Evolutionary conservation across 371 early-diverging fungal genomes (phyloP).

Genomic region (Mucor saturninus): DNA sequence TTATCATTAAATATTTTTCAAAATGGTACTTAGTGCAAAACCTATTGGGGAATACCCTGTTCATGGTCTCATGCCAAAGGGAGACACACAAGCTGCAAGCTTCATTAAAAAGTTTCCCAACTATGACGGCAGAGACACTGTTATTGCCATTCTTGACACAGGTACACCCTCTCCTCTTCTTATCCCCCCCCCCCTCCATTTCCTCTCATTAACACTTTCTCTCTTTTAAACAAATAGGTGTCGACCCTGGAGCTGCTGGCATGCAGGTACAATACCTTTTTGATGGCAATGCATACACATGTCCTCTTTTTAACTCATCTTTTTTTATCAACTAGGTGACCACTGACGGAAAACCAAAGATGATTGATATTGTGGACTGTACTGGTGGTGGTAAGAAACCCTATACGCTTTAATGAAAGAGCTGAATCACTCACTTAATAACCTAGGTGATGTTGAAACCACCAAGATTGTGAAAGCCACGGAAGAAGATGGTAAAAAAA

Average conservation of each 20-base stretch:
- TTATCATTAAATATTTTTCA: background rate
- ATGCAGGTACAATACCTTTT: slow-evolving; percentile 55
- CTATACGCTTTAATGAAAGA: background rate
- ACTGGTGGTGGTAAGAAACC: slow-evolving; percentile 70
- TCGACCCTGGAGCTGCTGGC: slow-evolving; percentile 91
- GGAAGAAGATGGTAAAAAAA: slow-evolving; percentile 45
- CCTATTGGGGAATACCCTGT: slow-evolving; percentile 70
- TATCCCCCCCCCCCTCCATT: background rate
- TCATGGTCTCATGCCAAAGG: slow-evolving; percentile 73
- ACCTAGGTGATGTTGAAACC: slow-evolving; percentile 73
- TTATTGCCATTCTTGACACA: slow-evolving; percentile 91
- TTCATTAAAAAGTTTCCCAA: slow-evolving; percentile 84
- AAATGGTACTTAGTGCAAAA: slow-evolving; percentile 27
- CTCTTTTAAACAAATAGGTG: slow-evolving; percentile 46
- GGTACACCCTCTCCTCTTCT: slow-evolving; percentile 50
- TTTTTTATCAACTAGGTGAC: slow-evolving; percentile 56
- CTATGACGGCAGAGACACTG: slow-evolving; percentile 89
- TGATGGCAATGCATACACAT: background rate
- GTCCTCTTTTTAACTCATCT: too few species aligned
- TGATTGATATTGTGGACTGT: slow-evolving; percentile 93
- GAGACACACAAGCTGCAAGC: slow-evolving; percentile 85
- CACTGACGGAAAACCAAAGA: slow-evolving; percentile 87
- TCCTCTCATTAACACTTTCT: background rate
- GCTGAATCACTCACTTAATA: background rate
- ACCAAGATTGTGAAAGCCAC: slow-evolving; percentile 63